Evolutionary conservation across 2,329 filamentous ascomycete species (phyloP).

Genomic region (Blastomyces parvus): DNA sequence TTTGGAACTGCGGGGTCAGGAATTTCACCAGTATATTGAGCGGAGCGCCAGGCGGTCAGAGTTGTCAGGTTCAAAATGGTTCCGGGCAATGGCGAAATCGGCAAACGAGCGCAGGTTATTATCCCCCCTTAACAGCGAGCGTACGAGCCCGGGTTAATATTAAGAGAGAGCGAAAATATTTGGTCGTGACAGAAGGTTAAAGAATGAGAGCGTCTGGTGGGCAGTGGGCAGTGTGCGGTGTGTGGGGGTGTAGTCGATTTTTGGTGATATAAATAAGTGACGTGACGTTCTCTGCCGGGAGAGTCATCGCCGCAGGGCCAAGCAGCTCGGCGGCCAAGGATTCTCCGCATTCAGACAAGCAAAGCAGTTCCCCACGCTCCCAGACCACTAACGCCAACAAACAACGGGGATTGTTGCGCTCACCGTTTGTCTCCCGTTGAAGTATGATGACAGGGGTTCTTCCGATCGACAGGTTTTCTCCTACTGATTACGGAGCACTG

Average conservation of each 20-base stretch:
- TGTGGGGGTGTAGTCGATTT: not conserved
- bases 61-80: not conserved
- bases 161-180: not conserved
- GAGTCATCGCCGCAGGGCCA: not conserved
- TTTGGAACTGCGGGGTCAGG: not conserved
- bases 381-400: not conserved
- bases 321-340: constrained; percentile 1
- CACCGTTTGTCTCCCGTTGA: not conserved
- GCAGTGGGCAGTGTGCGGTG: too few relatives aligned
- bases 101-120: not conserved
- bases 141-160: not conserved
- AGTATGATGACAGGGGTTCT: not conserved
- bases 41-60: not conserved
- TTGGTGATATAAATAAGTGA: not conserved
- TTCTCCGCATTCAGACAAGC: constrained; percentile 8
- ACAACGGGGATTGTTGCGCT: not conserved
- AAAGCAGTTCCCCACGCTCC: not conserved
- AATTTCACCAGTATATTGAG: not conserved
- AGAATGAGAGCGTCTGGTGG: not conserved
- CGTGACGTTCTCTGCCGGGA: not conserved
- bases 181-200: not conserved
- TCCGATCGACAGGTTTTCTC: not conserved
- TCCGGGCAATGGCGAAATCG: not conserved
- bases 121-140: not conserved
- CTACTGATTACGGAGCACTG: not conserved